Evolutionary conservation across 75 land plant genomes (phyloP).

Genomic region (Picea sitchensis): DNA sequence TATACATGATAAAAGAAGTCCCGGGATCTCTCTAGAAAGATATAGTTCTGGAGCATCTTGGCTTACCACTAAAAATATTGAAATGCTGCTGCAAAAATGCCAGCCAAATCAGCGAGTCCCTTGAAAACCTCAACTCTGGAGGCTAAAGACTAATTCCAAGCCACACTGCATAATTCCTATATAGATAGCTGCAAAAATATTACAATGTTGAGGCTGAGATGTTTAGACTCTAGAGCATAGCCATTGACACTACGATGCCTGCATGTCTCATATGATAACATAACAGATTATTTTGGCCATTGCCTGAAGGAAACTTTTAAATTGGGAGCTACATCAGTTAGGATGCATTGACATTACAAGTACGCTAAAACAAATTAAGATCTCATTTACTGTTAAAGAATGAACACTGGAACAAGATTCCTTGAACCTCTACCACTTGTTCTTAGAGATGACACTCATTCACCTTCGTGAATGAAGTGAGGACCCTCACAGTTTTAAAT

Average conservation of each 20-base stretch:
- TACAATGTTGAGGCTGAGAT: no score
- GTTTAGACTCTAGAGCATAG: neutral
- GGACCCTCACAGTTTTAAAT: neutral
- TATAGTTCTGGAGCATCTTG: neutral
- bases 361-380: neutral
- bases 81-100: neutral
- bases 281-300: neutral
- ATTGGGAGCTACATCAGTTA: neutral
- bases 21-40: no score
- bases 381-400: neutral
- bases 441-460: neutral
- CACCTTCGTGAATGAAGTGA: neutral
- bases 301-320: neutral
- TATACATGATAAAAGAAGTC: no score
- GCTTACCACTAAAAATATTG: conserved; percentile 1
- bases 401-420: neutral
- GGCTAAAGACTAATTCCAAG: no score
- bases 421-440: neutral
- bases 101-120: conserved; percentile 1
- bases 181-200: no score
- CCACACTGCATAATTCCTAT: no score
- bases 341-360: neutral
- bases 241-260: neutral
- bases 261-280: neutral
- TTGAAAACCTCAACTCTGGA: no score